phyloP scores from a whole-genome alignment of 2,329 filamentous ascomycete genomes.

The Aspergillus piperis region DNA sequence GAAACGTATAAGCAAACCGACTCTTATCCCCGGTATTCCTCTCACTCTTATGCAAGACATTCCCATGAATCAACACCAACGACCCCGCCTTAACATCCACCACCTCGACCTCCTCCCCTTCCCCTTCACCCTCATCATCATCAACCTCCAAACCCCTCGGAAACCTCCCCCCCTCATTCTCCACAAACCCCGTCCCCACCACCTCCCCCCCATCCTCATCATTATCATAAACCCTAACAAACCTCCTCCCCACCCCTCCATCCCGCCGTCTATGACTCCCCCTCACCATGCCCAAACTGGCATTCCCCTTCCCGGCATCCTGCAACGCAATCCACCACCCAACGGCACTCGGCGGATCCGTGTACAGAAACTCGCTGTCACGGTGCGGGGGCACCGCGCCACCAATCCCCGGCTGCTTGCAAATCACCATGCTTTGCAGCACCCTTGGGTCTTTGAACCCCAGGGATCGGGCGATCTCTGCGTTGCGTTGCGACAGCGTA shows the following conservation, averaged over 20 bases:
- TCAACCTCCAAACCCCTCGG: conserved; percentile 55
- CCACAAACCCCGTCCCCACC: conserved; percentile 68
- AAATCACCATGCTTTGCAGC: conserved; percentile 96
- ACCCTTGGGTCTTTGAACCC: conserved; percentile 75
- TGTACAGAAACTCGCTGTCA: conserved; percentile 91
- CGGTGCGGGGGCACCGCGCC: conserved; percentile 89
- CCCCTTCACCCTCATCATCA: conserved; percentile 34
- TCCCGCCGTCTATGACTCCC: conserved; percentile 59
- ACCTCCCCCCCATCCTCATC: too few relatives aligned
- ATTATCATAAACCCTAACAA: conserved; percentile 63
- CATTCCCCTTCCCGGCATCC: conserved; percentile 83
- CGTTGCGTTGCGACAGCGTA: conserved; percentile 52
- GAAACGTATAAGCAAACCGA: conserved; percentile 95
- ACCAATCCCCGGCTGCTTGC: conserved; percentile 96
- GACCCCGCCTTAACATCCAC: conserved; percentile 89
- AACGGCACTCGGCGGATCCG: conserved; percentile 81
- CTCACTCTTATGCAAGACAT: conserved; percentile 94
- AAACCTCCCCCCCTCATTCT: conserved; percentile 67
- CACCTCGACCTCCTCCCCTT: conserved; percentile 62
- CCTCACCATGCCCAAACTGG: conserved; percentile 81
- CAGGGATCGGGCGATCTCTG: conserved; percentile 67
- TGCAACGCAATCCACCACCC: conserved; percentile 98
- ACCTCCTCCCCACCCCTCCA: conserved; percentile 65
- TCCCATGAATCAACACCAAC: conserved; percentile 92
- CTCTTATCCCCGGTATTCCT: conserved; percentile 84